phyloP scores from a whole-genome alignment of 176 grass and related monocot genomes.

The Aechmea fasciata region DNA sequence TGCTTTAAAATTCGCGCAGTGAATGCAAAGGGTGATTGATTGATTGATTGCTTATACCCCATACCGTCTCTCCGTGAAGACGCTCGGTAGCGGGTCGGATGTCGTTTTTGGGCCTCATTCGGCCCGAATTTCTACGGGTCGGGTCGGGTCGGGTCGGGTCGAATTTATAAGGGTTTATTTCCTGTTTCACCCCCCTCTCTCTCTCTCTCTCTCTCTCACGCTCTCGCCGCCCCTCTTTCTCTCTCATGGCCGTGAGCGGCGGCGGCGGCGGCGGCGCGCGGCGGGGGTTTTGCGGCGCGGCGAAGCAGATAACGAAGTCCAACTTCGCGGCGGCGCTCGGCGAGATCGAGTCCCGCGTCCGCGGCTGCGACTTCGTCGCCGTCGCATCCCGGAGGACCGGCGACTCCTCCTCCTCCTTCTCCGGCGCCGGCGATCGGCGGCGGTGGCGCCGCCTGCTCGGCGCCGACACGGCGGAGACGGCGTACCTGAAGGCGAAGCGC shows the following conservation, averaged over 20 bases:
- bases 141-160: too few relatives aligned
- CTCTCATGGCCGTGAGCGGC: conserved; percentile 10
- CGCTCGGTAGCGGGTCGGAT: too few relatives aligned
- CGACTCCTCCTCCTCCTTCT: conserved; percentile 20
- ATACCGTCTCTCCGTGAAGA: too few relatives aligned
- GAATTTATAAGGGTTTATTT: too few relatives aligned
- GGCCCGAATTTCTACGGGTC: too few relatives aligned
- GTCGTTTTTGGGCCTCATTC: too few relatives aligned
- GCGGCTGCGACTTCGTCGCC: conserved; percentile 55
- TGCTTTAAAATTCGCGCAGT: too few relatives aligned
- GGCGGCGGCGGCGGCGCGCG: neutral
- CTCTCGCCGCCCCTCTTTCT: too few relatives aligned
- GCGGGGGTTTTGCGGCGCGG: neutral
- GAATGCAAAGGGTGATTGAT: too few relatives aligned
- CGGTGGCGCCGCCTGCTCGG: conserved; percentile 44
- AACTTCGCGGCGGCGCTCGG: conserved; percentile 56
- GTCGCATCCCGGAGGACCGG: conserved; percentile 31
- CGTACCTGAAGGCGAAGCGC: conserved; percentile 73
- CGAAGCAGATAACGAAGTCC: conserved; percentile 64
- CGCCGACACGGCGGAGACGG: conserved; percentile 65
- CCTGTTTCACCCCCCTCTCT: too few relatives aligned
- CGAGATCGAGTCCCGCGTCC: conserved; percentile 37
- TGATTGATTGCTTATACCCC: too few relatives aligned
- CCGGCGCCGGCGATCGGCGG: conserved; percentile 7
- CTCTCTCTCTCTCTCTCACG: too few relatives aligned